A percentile compares a stretch with the other conserved stretches of the same genome.
phyloP scores from a whole-genome alignment of 768 basidiomycete species.

The Leucosporidium creatinivorum region DNA sequence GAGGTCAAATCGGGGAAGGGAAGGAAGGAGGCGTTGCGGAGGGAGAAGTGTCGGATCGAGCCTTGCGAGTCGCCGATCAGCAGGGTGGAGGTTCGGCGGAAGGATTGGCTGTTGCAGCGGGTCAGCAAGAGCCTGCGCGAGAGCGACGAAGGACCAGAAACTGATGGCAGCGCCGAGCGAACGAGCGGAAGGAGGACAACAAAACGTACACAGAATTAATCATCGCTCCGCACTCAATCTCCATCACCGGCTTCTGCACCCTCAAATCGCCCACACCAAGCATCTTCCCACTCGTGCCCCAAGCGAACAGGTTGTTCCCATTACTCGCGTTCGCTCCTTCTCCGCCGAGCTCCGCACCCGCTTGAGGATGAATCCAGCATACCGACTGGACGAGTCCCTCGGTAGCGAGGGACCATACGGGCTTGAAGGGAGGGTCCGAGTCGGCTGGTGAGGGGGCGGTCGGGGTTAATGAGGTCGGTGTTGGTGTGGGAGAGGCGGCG shows the following conservation, averaged over 20 bases:
- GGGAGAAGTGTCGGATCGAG: constrained; percentile 3
- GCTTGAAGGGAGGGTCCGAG: background rate
- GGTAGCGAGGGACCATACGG: background rate
- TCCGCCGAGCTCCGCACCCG: background rate
- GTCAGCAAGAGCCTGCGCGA: too few species aligned
- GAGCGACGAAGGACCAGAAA: too few species aligned
- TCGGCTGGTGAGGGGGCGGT: too few species aligned
- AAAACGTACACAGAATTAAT: constrained; percentile 2
- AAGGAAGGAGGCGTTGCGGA: background rate
- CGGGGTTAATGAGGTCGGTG: too few species aligned
- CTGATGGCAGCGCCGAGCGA: background rate
- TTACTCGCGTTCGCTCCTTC: background rate
- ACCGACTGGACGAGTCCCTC: constrained; percentile 8
- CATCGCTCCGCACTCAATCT: background rate
- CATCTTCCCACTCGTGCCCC: constrained; percentile 11
- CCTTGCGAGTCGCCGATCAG: constrained; percentile 7
- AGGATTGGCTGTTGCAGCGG: constrained; percentile 5
- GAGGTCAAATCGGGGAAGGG: background rate
- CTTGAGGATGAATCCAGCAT: background rate
- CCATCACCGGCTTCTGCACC: constrained; percentile 1
- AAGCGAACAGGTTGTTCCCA: background rate
- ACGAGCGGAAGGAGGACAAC: background rate
- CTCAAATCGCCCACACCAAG: background rate
- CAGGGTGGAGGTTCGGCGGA: constrained; percentile 1
- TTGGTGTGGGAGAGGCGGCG: too few species aligned